A percentile compares a stretch with the other conserved stretches of the same genome.
Evolutionary conservation across 371 early-diverging fungal genomes (phyloP).

Genomic region (Massospora cicadina): DNA sequence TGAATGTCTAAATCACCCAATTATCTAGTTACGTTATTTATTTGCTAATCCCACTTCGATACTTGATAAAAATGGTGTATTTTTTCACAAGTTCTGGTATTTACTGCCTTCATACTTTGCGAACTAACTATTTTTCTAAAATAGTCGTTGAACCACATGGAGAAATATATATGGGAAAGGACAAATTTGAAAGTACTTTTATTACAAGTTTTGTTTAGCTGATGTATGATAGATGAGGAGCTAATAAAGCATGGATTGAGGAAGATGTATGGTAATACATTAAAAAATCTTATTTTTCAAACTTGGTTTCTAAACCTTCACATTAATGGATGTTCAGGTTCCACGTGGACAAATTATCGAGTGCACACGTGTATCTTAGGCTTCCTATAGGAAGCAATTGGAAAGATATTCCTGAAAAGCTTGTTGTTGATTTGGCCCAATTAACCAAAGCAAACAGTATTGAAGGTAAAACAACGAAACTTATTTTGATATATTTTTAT

Average conservation of each 20-base stretch:
- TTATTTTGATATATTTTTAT: background rate
- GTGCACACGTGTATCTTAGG: slow-evolving; percentile 91
- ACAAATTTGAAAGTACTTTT: slow-evolving; percentile 79
- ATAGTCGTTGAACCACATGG: slow-evolving; percentile 17
- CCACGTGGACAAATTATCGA: slow-evolving; percentile 91
- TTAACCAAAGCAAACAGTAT: slow-evolving; percentile 92
- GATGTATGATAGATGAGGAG: slow-evolving; percentile 52
- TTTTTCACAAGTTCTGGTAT: background rate
- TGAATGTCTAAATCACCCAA: background rate
- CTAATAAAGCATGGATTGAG: slow-evolving; percentile 84
- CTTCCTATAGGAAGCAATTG: slow-evolving; percentile 49
- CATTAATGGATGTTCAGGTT: slow-evolving; percentile 27
- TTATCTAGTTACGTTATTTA: background rate
- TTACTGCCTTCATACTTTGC: background rate
- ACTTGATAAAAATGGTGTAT: background rate
- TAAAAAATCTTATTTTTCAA: background rate
- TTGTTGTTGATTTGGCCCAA: slow-evolving; percentile 78
- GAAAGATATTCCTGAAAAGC: slow-evolving; percentile 53
- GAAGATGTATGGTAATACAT: slow-evolving; percentile 87
- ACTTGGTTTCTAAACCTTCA: background rate
- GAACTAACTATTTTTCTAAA: background rate
- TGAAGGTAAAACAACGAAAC: slow-evolving; percentile 31
- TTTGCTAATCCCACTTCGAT: background rate
- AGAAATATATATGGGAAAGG: slow-evolving; percentile 88
- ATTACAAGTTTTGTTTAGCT: background rate